Percentiles rank a stretch among this genome's conserved stretches.
These are phyloP conservation scores for Uromyces viciae-fabae DNA, from an alignment of 1,284 basidiomycete species.

Conservation along the genomic window DNA sequence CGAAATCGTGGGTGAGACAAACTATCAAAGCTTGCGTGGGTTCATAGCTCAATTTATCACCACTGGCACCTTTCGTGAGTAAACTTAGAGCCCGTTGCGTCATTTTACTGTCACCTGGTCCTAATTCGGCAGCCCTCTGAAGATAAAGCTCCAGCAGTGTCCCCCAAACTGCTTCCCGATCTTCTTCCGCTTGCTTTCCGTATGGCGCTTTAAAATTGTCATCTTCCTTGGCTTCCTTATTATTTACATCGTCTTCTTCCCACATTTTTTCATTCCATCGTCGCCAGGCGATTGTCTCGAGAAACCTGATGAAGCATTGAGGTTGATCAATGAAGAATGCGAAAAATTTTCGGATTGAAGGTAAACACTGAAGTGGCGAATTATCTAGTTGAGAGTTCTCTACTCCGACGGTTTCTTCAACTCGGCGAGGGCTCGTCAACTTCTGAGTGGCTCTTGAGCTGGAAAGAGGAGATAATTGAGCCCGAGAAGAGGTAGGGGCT, in stretches of 20 bases:
- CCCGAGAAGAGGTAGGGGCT: constrained; percentile 55
- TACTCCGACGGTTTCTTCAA: constrained; percentile 49
- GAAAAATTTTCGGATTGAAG: constrained; percentile 82
- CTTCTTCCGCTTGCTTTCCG: constrained; percentile 55
- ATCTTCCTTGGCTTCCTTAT: background rate
- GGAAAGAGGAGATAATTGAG: constrained; percentile 54
- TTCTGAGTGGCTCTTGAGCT: constrained; percentile 12
- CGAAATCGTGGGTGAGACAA: constrained; percentile 77
- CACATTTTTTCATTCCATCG: constrained; percentile 77
- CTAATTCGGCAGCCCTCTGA: constrained; percentile 57
- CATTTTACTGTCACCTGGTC: constrained; percentile 47
- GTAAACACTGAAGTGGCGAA: constrained; percentile 59
- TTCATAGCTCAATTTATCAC: constrained; percentile 70
- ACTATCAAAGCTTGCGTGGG: constrained; percentile 85
- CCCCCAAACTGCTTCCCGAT: constrained; percentile 90
- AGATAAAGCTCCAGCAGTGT: constrained; percentile 92
- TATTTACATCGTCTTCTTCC: constrained; percentile 48
- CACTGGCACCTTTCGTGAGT: constrained; percentile 59
- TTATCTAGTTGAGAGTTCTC: background rate
- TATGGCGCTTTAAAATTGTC: constrained; percentile 15
- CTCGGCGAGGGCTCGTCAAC: background rate
- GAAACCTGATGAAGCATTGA: constrained; percentile 74
- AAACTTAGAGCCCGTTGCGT: constrained; percentile 66
- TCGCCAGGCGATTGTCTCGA: constrained; percentile 76
- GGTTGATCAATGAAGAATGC: constrained; percentile 90